Base-by-base conservation (phyloP, 2,329 filamentous ascomycete species). In the Curvularia lunata region DNA sequence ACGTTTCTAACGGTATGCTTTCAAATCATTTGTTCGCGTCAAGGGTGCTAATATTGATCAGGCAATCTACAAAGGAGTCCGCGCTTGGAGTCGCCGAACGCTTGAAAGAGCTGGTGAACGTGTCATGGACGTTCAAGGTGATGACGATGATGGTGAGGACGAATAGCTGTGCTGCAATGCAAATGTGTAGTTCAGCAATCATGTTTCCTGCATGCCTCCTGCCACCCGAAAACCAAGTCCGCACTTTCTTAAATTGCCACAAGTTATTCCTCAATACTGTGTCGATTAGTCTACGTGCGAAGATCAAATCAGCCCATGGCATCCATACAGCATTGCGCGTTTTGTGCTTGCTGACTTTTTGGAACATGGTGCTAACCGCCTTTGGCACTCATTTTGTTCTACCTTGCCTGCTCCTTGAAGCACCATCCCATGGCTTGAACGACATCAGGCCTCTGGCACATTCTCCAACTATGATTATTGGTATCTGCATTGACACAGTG, bases 161-260 rank as follows among this genome's bases (percentile, higher is more conserved):
- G 80, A 83, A 49, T 72, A 71, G 61, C 52, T 58, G 45, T 63
- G 45, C 21, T 57, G 27, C 10, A 34, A 56, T 54, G 53, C 16
- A 40, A 27, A 27, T 38, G 21, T 30, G 30, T 30, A 21, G 18
- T 50, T 8, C 18, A 30, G 32, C 19, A n/a, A 50, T 19, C 23
- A 48, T 32, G n/a, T 13, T 25, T 37, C 21, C 2, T 13, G 16
- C 40, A 19, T 32, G 37, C 41, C 9, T 13, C 9, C 19, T 19
- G 21, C 8, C 27, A 21, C 13, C 13, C 18, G 10, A 23, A 38
- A 21, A 37, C 21, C 30, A 38, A 41, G 52, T 64, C 76, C 90
- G 92, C 92, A 94, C 90, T 89, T 91, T 90, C 89, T 96, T 97
- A 90, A 97, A 92, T 95, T 96, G 91, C 86, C 91, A 92, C 85